These are phyloP conservation scores for Pseudonectria foliicola DNA, from an alignment of 2,329 filamentous ascomycete genomes.

Conservation along the genomic window DNA sequence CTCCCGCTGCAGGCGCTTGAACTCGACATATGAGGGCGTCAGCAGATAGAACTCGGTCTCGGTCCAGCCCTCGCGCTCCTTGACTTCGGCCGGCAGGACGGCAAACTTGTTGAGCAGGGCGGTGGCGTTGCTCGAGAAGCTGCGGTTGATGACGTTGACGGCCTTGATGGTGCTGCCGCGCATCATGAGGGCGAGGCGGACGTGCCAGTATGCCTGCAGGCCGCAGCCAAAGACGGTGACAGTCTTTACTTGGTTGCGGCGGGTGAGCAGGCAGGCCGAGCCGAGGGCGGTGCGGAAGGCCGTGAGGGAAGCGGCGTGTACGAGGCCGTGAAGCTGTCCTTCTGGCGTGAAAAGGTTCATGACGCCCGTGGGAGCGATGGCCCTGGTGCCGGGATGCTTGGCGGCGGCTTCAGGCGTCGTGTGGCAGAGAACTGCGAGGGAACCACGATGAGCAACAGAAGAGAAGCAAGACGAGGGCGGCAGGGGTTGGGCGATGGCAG, in stretches of 20 bases:
- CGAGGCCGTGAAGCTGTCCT: slow-evolving; percentile 57
- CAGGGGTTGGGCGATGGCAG: too few relatives aligned
- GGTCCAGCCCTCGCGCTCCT: slow-evolving; percentile 54
- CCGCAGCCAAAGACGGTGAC: slow-evolving; percentile 83
- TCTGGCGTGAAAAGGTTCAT: slow-evolving; percentile 60
- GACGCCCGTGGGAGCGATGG: slow-evolving; percentile 53
- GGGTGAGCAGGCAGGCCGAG: slow-evolving; percentile 57
- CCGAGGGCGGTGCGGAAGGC: slow-evolving; percentile 74
- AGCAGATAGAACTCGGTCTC: slow-evolving; percentile 60
- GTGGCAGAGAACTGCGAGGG: too few relatives aligned
- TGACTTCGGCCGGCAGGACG: slow-evolving; percentile 34
- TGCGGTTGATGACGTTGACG: slow-evolving; percentile 76
- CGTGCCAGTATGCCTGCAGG: slow-evolving; percentile 90
- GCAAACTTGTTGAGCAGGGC: slow-evolving; percentile 43
- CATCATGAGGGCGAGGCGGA: slow-evolving; percentile 73
- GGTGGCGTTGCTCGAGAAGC: slow-evolving; percentile 53
- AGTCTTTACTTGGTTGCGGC: slow-evolving; percentile 63
- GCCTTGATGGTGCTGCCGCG: slow-evolving; percentile 64
- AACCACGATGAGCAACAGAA: too few relatives aligned
- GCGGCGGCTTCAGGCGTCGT: slow-evolving; percentile 20
- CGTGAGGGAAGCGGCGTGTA: slow-evolving; percentile 68
- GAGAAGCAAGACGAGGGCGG: too few relatives aligned
- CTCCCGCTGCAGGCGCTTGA: slow-evolving; percentile 57
- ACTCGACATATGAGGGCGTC: slow-evolving; percentile 65
- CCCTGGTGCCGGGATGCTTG: slow-evolving; percentile 20